Conservation (phyloP, 2,329 filamentous ascomycete genomes). For the Colletotrichum sp. region DNA sequence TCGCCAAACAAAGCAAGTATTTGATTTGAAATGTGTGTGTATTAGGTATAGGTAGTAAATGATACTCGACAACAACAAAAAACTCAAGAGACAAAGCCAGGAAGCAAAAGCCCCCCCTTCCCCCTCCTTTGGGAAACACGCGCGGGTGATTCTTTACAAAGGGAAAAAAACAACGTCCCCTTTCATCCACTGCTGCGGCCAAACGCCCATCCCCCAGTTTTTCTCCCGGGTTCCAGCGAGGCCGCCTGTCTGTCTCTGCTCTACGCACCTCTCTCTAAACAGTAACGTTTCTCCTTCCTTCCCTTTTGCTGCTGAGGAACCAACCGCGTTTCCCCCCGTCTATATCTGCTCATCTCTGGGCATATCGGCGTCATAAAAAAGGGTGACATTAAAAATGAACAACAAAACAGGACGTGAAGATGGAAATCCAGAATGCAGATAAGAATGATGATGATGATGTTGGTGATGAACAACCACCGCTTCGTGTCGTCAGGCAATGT, state of each 20-base stretch:
- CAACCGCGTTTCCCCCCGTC: background rate
- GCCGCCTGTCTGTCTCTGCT: background rate
- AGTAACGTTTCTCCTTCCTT: background rate
- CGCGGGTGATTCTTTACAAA: background rate
- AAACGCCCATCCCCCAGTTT: constrained; percentile 7
- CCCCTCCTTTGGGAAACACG: background rate
- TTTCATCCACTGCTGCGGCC: constrained; percentile 1
- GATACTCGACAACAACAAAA: background rate
- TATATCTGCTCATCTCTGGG: background rate
- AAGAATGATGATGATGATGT: background rate
- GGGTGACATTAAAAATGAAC: background rate
- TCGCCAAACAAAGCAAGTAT: background rate
- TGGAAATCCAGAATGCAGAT: background rate
- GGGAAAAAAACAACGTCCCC: background rate
- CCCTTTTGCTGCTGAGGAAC: background rate
- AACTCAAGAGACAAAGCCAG: background rate
- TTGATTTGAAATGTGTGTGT: background rate
- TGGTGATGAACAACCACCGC: background rate
- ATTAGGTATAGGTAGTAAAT: background rate
- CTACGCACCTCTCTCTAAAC: background rate
- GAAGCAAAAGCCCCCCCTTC: background rate
- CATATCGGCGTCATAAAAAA: background rate
- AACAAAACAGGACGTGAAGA: background rate
- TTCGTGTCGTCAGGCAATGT: background rate
- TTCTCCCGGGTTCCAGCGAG: constrained; percentile 11